Base-by-base conservation (phyloP, 495 filamentous ascomycete genomes). In the Penicillium cinerascens region DNA sequence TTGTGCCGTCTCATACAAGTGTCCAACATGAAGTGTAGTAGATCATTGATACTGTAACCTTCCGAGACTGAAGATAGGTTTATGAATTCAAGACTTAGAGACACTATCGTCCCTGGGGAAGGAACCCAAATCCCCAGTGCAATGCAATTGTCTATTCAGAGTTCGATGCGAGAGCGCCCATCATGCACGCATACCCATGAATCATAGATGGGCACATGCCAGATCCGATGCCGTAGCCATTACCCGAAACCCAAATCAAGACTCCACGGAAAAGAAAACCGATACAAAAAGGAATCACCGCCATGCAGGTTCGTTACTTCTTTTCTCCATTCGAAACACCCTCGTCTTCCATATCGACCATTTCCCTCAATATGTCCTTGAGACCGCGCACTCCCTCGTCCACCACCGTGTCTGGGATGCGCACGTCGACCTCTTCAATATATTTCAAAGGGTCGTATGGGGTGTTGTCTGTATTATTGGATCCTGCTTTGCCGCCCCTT, bases 281-380 rank as follows among this genome's bases (percentile, higher is more conserved):
- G 39, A 45, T 1, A 40, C 13, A 48, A 33, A 51, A 44, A 33
- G 39, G 35, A 51, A 41, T 50, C 41, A 33, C 59, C 52, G 43
- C 56, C 53, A 66, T 66, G 63, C 63, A 66, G 42, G 23, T 48
- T 40, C 53, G 23, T 63, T 53, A 61, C 33, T 65, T 62, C 49
- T 61, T 64, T 38, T 68, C 61, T 26, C 64, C 67, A 17, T 69
- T 72, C n/a, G 49, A 44, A 29, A 50, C 44, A 41, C 51, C 63
- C 47, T 78, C 73, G 23, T 73, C 76, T 29, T 78, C 72, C 33
- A 79, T 58, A 9, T 76, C 68, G 23, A 76, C 72, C 51, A 80
- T 71, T 47, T 78, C 76, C 27, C 77, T 64, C 43, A 80, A 48
- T 3, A 76, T 70, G 15, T 78, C 76, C 47, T 77, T 77, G 37